phyloP scores from a whole-genome alignment of 2,329 filamentous ascomycete genomes.

The Exophiala dermatitidis region DNA sequence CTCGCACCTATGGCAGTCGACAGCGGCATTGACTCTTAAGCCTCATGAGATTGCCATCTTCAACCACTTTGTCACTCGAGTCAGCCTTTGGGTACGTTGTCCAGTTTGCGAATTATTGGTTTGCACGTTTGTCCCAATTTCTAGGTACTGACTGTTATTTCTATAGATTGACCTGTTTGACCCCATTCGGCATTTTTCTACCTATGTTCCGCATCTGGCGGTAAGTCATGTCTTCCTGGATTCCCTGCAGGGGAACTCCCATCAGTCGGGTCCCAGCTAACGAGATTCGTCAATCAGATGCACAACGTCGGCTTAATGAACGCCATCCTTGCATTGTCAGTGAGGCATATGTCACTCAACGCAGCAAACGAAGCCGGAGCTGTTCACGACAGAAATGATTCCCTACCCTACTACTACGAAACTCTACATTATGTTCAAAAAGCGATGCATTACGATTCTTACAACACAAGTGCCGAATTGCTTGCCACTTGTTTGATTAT shows the following conservation, averaged over 20 bases:
- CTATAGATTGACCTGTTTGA: conserved; percentile 36
- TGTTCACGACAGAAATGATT: neutral
- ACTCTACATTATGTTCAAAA: conserved; percentile 56
- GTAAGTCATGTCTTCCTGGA: conserved; percentile 4
- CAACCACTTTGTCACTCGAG: conserved; percentile 1
- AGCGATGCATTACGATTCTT: conserved; percentile 52
- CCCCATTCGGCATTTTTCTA: conserved; percentile 36
- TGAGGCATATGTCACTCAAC: conserved; percentile 44
- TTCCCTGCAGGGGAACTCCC: neutral
- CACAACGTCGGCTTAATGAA: conserved; percentile 52
- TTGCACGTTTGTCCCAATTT: neutral
- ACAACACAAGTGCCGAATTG: conserved; percentile 52
- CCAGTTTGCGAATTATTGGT: neutral
- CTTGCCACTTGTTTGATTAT: conserved; percentile 54
- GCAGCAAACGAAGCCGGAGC: neutral
- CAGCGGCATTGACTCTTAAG: neutral
- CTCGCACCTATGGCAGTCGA: conserved; percentile 1
- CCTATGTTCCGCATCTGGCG: conserved; percentile 36
- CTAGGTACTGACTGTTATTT: neutral
- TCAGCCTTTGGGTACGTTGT: conserved; percentile 4
- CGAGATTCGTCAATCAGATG: conserved; percentile 25
- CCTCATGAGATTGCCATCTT: conserved; percentile 5
- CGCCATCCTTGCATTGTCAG: conserved; percentile 50
- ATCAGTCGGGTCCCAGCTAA: neutral
- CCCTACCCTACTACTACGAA: conserved; percentile 46